Evolutionary conservation across 495 filamentous ascomycete species (phyloP).

Genomic region (Podospora conica): DNA sequence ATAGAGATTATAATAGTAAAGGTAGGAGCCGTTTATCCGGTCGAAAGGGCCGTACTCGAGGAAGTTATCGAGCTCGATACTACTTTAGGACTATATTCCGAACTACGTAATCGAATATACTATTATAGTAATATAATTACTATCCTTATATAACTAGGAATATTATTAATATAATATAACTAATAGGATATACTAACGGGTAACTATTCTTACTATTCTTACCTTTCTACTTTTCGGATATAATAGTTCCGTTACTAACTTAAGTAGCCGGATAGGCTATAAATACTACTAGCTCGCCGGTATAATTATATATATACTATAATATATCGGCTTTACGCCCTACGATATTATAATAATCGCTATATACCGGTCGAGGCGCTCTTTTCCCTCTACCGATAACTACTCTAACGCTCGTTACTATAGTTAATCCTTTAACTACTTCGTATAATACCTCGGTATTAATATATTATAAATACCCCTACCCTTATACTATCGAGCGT

Average conservation of each 20-base stretch:
- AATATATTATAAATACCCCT: not conserved
- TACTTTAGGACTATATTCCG: not conserved
- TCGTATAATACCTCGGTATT: not conserved
- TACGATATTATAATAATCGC: not conserved
- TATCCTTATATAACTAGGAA: not conserved
- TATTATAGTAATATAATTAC: not conserved
- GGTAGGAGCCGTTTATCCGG: not conserved
- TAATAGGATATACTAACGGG: not conserved
- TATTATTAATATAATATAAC: not conserved
- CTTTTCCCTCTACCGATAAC: not conserved
- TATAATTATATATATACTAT: not conserved
- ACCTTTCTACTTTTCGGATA: too few species aligned
- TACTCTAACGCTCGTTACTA: not conserved
- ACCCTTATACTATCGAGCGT: too few species aligned
- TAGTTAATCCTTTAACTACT: not conserved
- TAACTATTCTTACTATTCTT: too few species aligned
- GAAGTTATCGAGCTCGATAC: not conserved
- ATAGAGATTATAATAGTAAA: not conserved
- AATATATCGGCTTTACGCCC: not conserved
- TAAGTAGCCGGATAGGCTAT: not conserved
- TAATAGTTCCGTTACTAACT: too few species aligned
- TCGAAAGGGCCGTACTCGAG: not conserved
- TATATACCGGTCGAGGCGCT: not conserved
- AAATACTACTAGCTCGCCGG: not conserved
- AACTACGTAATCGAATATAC: not conserved